Evolutionary conservation across 73 alveolate genomes (phyloP).

Genomic region (Uronychia binucleata): DNA sequence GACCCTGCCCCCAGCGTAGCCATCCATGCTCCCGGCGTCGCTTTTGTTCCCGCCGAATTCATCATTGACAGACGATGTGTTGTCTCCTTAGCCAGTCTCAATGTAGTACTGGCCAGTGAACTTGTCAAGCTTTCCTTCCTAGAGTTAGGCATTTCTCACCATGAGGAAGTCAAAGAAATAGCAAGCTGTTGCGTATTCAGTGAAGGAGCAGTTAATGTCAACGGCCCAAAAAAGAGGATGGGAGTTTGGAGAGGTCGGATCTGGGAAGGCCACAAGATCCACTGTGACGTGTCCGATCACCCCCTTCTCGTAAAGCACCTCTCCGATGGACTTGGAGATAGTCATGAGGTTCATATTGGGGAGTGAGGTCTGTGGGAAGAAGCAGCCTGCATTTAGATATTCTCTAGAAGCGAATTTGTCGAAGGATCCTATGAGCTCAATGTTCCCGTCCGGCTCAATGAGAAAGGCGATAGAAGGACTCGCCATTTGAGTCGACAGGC

Average conservation of each 20-base stretch:
- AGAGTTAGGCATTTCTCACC: slow-evolving; percentile 13
- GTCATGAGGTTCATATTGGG: slow-evolving; percentile 83
- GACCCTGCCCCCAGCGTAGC: background rate
- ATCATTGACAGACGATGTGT: background rate
- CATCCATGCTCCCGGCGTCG: background rate
- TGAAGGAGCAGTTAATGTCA: slow-evolving; percentile 75
- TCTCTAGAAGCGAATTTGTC: slow-evolving; percentile 93
- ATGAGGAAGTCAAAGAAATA: slow-evolving; percentile 85
- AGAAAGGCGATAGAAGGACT: slow-evolving; percentile 90
- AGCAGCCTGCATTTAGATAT: slow-evolving; percentile 91
- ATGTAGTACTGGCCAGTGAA: slow-evolving; percentile 76
- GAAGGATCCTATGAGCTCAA: slow-evolving; percentile 85
- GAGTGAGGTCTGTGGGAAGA: slow-evolving; percentile 84
- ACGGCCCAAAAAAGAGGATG: slow-evolving; percentile 90
- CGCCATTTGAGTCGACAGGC: slow-evolving; percentile 77
- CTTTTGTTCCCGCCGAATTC: background rate
- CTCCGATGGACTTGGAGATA: slow-evolving; percentile 77
- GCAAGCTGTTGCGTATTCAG: slow-evolving; percentile 72
- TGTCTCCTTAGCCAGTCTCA: slow-evolving; percentile 12
- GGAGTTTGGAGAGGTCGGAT: slow-evolving; percentile 69
- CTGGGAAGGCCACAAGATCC: slow-evolving; percentile 87
- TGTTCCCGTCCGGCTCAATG: slow-evolving; percentile 95
- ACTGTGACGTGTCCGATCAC: slow-evolving; percentile 77
- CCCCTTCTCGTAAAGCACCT: slow-evolving; percentile 69
- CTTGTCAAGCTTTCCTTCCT: slow-evolving; percentile 79